These are phyloP conservation scores for Trametes cubensis DNA, from an alignment of 768 basidiomycete genomes.

Conservation along the genomic window DNA sequence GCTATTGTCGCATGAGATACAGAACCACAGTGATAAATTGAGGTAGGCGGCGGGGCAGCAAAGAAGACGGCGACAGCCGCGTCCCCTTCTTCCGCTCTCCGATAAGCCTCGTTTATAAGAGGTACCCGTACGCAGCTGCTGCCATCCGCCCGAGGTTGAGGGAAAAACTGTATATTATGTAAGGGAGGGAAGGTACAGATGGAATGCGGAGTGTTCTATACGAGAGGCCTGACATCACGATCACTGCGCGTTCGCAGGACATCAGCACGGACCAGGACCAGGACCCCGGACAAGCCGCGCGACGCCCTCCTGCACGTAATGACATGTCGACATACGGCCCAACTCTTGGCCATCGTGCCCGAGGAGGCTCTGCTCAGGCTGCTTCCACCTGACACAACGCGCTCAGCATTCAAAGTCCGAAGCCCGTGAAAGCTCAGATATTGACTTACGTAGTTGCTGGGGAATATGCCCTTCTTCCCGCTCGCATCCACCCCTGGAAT, in stretches of 20 bases:
- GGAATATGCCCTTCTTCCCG: conserved; percentile 80
- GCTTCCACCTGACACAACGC: conserved; percentile 49
- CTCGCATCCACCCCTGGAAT: conserved; percentile 57
- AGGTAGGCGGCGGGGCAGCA: no score
- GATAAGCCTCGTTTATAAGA: neutral
- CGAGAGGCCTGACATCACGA: conserved; percentile 1
- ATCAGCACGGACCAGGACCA: conserved; percentile 4
- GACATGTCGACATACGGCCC: neutral
- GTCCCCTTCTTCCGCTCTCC: no score
- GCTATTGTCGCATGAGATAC: no score
- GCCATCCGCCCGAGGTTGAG: conserved; percentile 2
- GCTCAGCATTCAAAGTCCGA: neutral
- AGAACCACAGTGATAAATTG: no score
- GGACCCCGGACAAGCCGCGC: neutral
- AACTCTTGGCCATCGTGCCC: neutral
- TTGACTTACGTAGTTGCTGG: conserved; percentile 80
- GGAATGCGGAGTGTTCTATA: neutral
- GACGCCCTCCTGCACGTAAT: conserved; percentile 8
- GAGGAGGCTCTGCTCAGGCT: conserved; percentile 15
- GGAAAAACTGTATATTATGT: conserved; percentile 23
- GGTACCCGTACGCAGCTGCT: neutral
- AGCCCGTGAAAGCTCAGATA: neutral
- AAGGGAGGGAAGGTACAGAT: conserved; percentile 8
- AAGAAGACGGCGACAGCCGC: no score
- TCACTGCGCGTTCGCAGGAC: conserved; percentile 18